Evolutionary conservation across 2,329 filamentous ascomycete genomes (phyloP), one percentile per base, ranked within the genome.

Genomic region (Albifimbria verrucaria): DNA sequence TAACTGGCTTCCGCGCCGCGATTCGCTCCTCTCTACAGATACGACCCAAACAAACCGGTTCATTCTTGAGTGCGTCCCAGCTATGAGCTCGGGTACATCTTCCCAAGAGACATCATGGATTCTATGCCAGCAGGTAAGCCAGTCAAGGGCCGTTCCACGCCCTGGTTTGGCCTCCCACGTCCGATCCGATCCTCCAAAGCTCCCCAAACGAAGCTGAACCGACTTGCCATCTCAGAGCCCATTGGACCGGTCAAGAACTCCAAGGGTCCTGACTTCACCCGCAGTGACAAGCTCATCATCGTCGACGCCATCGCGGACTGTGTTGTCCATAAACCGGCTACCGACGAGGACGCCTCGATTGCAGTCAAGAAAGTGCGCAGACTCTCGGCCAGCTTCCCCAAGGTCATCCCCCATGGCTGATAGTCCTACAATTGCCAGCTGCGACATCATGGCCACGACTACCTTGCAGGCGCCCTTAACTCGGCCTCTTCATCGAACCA

Each of bases 181-280:
- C 12, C 15, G 21, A 42, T n/a, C 6, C 32, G 32, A 39, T 17
- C 5, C 12, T 39, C 44, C 60, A 0, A 48, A 1, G 42, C 61
- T 7, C 46, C 55, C 15, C 56, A 56, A 26, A 50, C 51, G 20
- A 63, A 58, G 50, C 57, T 52, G 49, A 63, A 59, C 23, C 60
- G 63, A 2, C 67, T 64, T 17, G 48, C 54, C 39, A 73, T 74
- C 23, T 74, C 71, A 9, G 61, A 51, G 18, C 72, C 72, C 2
- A 55, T 72, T 36, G 72, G 72, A 0, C 71, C 72, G 9, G 60
- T 74, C 56, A 71, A 66, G 54, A 71, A 63, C 57, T 71, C 65
- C 9, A 64, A 68, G 20, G 70, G 71, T 6, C 59, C 65, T 5
- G 65, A 72, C 47, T 60, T 74, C 26, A 54, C 62, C 26, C 67